A percentile compares a stretch with the other conserved stretches of the same genome.
Conservation (phyloP, 495 filamentous ascomycete species). For the Tuber indicum region DNA sequence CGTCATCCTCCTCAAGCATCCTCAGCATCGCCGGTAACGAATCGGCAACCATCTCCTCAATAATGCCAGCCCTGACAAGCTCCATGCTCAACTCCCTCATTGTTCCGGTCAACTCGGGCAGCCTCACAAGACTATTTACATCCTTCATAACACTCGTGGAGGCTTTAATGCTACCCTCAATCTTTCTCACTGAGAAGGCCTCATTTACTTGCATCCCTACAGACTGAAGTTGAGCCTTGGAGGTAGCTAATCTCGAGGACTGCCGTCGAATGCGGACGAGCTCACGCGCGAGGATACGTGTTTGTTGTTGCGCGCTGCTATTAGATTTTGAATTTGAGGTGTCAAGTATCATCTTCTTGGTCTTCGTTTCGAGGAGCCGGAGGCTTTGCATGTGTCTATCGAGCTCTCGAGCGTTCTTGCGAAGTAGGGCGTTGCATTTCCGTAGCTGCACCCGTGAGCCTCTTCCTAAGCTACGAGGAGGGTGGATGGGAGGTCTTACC, state of each 20-base stretch:
- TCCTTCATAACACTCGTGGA: constrained; percentile 94
- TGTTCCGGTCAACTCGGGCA: constrained; percentile 81
- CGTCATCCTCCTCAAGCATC: constrained; percentile 65
- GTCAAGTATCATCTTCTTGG: constrained; percentile 76
- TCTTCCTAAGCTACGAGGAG: constrained; percentile 1
- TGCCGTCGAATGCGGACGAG: constrained; percentile 76
- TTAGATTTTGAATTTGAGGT: constrained; percentile 72
- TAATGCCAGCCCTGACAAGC: constrained; percentile 87
- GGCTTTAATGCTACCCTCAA: constrained; percentile 83
- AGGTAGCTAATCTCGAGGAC: constrained; percentile 64
- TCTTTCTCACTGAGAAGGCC: constrained; percentile 91
- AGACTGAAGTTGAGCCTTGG: constrained; percentile 83
- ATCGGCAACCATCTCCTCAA: constrained; percentile 95
- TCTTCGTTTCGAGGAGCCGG: constrained; percentile 70
- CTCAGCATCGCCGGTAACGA: constrained; percentile 60
- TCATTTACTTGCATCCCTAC: constrained; percentile 98
- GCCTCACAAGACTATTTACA: constrained; percentile 74
- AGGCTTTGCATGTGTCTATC: constrained; percentile 83
- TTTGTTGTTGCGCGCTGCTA: constrained; percentile 55
- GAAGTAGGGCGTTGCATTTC: constrained; percentile 91
- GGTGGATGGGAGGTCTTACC: constrained; percentile 48
- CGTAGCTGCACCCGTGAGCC: constrained; percentile 58
- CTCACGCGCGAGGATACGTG: constrained; percentile 80
- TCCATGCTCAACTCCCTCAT: constrained; percentile 86
- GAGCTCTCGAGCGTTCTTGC: constrained; percentile 84